Percentiles rank a stretch among this genome's conserved stretches.
phyloP scores from a whole-genome alignment of 495 filamentous ascomycete species.

The Cercophora newfieldiana region DNA sequence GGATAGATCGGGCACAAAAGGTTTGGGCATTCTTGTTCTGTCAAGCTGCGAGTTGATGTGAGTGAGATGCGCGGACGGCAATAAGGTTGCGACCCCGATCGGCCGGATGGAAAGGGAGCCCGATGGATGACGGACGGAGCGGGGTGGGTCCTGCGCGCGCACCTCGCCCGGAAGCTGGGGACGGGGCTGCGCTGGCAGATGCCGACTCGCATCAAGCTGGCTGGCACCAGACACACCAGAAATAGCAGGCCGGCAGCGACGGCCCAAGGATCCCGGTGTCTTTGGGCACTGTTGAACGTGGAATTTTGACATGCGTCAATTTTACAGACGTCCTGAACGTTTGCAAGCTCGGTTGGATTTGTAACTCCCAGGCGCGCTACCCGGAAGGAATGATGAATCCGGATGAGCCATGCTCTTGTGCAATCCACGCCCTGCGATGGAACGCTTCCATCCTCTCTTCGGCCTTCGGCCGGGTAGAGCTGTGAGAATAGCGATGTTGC shows the following conservation, averaged over 20 bases:
- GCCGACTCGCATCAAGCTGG: background rate
- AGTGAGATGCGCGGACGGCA: background rate
- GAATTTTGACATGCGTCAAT: background rate
- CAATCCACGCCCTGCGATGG: background rate
- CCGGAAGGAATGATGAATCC: too few relatives aligned
- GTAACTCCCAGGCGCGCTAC: background rate
- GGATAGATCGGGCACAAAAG: background rate
- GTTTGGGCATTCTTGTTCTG: too few relatives aligned
- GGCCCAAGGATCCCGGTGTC: background rate
- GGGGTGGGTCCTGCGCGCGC: background rate
- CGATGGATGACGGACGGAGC: background rate
- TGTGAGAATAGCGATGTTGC: background rate
- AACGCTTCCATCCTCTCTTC: background rate
- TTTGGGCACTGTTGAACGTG: background rate
- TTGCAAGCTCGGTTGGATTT: background rate
- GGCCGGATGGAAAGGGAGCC: background rate
- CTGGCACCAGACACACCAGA: background rate
- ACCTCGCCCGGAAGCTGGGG: background rate
- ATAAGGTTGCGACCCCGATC: background rate
- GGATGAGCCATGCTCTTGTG: background rate
- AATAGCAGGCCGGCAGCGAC: background rate
- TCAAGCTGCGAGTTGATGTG: background rate
- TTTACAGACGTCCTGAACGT: background rate
- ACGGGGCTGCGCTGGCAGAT: background rate
- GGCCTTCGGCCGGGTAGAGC: background rate